Base-by-base conservation (phyloP, 495 filamentous ascomycete species). In the Hyaloscypha bicolor region DNA sequence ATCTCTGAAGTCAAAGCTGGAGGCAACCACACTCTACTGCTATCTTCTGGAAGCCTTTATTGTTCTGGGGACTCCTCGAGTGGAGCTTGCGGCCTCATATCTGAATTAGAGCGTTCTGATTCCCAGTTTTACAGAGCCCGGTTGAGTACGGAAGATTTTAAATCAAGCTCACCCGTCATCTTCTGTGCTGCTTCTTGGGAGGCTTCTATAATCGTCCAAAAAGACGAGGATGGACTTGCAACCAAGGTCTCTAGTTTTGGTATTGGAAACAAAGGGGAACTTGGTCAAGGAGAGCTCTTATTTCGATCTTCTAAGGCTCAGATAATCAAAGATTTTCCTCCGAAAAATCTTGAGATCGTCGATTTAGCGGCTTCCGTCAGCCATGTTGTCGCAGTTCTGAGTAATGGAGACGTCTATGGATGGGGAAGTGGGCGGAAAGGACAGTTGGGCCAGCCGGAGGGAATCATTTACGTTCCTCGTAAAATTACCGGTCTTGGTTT, bases 361-460 rank as follows among this genome's bases (percentile, higher is more conserved):
- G 79, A 87, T 51, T 68, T 98, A 12, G 78, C 88, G 0, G 88
- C 91, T 53, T 84, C 91, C n/a, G 88, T 96, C 80, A 83, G 84
- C 19, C 95, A 99, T 74, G 85, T 87, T 0, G 86, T 93, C 21
- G 87, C 82, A 4, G 85, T 97, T 5, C 77, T 96, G 1, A 83
- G 82, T 32, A 89, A 89, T 74, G 94, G 93, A 3, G 81, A 89
- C 1, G 88, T 90, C 1, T 97, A 89, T 75, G 95, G 94, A 3
- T 97, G 95, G 95, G 95, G 95, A 2, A 88, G 81, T 67, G 87
- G 88, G 6, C 82, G 93, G 32, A 93, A 96, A 78, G 93, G 93
- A 0, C 94, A 98, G 74, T 76, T 98, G 0, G 93, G 92, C 5
- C 70, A 81, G 12, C 74, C 78, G 1, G 76, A 70, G 12, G 80